Percentiles rank a stretch among this genome's conserved stretches.
Conservation (phyloP, 1,139 yeast species). For the Blastobotrys proliferans region DNA sequence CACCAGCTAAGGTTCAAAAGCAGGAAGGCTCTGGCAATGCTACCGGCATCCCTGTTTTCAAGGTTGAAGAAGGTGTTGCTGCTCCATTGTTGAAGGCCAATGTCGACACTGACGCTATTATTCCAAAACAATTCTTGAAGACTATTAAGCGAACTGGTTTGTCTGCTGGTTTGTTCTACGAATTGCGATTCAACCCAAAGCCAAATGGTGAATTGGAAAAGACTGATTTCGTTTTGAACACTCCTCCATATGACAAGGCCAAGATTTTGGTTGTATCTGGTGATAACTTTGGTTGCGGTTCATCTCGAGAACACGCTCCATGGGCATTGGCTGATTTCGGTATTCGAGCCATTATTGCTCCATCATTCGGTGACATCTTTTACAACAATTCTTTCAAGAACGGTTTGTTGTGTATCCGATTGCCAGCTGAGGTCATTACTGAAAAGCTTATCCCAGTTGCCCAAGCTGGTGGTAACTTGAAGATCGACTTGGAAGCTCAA, state of each 20-base stretch:
- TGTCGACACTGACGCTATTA: constrained; percentile 96
- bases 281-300: constrained; percentile 97
- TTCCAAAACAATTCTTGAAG: constrained; percentile 96
- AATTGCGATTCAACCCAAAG: constrained; percentile 71
- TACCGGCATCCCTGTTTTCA: constrained; percentile 72
- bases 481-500: constrained; percentile 84
- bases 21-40: constrained; percentile 35
- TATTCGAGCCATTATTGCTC: constrained; percentile 91
- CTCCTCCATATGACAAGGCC: constrained; percentile 73
- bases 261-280: constrained; percentile 88
- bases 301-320: constrained; percentile 98
- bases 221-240: constrained; percentile 86
- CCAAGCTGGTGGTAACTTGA: constrained; percentile 61
- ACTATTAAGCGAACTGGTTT: constrained; percentile 97
- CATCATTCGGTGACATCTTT: constrained; percentile 96
- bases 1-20: constrained; percentile 14
- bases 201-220: constrained; percentile 65
- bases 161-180: constrained; percentile 82
- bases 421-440: constrained; percentile 68
- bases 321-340: constrained; percentile 99
- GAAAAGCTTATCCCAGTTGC: constrained; percentile 78
- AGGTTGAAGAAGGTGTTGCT: constrained; percentile 73
- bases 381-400: constrained; percentile 95
- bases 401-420: constrained; percentile 86
- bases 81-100: constrained; percentile 94